These are phyloP conservation scores for Wallacemonas sp. DNA, from an alignment of 208 protist species.

Conservation along the genomic window DNA sequence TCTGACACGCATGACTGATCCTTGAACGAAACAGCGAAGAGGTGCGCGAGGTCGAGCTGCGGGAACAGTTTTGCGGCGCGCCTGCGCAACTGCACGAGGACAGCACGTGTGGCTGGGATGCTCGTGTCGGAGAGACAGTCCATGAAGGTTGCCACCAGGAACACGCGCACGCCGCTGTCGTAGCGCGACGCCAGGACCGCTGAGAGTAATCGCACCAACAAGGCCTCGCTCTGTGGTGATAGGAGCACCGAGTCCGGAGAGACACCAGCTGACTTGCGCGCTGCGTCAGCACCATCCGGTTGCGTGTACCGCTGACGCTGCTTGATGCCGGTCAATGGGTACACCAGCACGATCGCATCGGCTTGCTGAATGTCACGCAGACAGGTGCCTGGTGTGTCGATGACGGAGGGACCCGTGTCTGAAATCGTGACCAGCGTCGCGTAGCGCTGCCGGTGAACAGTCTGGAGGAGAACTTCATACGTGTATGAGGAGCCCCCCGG, in stretches of 20 bases:
- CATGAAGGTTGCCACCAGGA: conserved; percentile 24
- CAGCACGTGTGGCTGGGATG: conserved; percentile 8
- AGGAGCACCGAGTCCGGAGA: conserved; percentile 17
- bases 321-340: conserved; percentile 29
- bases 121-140: conserved; percentile 26
- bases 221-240: conserved; percentile 5
- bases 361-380: conserved; percentile 7
- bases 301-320: neutral
- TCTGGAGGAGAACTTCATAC: conserved; percentile 13
- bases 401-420: conserved; percentile 16
- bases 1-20: conserved; percentile 27
- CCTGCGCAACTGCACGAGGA: conserved; percentile 22
- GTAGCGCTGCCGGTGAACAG: conserved; percentile 5
- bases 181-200: conserved; percentile 6
- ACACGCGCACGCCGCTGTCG: conserved; percentile 9
- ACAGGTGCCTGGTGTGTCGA: conserved; percentile 13
- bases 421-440: conserved; percentile 11
- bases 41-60: conserved; percentile 7
- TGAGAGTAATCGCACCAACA: conserved; percentile 25
- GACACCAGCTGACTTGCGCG: neutral
- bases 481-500: conserved; percentile 12
- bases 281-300: neutral
- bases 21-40: conserved; percentile 19
- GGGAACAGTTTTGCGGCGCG: conserved; percentile 14
- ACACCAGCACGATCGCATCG: conserved; percentile 23